Conservation (phyloP, 1,284 basidiomycete genomes). For the Sporisorium iseilematis-ciliati region DNA sequence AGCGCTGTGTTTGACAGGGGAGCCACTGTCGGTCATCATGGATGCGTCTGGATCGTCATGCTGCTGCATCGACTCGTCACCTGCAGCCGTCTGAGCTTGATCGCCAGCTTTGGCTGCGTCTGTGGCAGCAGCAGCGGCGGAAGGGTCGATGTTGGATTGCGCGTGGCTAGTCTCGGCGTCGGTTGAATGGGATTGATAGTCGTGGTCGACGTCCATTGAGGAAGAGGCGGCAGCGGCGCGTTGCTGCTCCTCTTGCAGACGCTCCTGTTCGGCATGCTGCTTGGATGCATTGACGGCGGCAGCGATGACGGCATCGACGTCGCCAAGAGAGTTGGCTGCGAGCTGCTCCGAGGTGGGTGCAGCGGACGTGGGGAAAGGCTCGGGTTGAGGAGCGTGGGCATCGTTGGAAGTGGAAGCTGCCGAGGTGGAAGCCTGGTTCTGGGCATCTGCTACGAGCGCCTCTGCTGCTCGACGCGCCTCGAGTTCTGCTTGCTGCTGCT, state of each 20-base stretch:
- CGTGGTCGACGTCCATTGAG: slow-evolving; percentile 34
- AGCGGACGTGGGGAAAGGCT: slow-evolving; percentile 9
- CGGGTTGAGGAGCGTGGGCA: background rate
- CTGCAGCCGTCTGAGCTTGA: slow-evolving; percentile 3
- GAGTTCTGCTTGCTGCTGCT: slow-evolving; percentile 38
- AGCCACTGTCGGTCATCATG: slow-evolving; percentile 32
- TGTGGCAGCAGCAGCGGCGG: slow-evolving; percentile 25
- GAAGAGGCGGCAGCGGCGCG: slow-evolving; percentile 8
- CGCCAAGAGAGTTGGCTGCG: slow-evolving; percentile 38
- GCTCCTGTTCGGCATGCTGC: slow-evolving; percentile 41
- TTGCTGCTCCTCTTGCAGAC: slow-evolving; percentile 29
- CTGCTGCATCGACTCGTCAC: slow-evolving; percentile 28
- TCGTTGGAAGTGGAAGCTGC: slow-evolving; percentile 11
- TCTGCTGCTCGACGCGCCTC: slow-evolving; percentile 29
- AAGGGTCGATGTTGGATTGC: slow-evolving; percentile 40
- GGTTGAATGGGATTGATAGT: background rate
- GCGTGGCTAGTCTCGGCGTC: background rate
- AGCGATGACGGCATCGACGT: slow-evolving; percentile 46
- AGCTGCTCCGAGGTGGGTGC: slow-evolving; percentile 20
- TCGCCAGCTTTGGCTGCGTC: slow-evolving; percentile 4
- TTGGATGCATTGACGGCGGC: slow-evolving; percentile 48
- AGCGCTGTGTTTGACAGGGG: slow-evolving; percentile 31
- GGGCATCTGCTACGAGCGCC: slow-evolving; percentile 20
- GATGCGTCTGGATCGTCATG: slow-evolving; percentile 42
- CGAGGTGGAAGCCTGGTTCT: slow-evolving; percentile 18